Evolutionary conservation across 805 yeast genomes (phyloP), one percentile per base, ranked within the genome.

Genomic region (Myxozyma lipomycoides): DNA sequence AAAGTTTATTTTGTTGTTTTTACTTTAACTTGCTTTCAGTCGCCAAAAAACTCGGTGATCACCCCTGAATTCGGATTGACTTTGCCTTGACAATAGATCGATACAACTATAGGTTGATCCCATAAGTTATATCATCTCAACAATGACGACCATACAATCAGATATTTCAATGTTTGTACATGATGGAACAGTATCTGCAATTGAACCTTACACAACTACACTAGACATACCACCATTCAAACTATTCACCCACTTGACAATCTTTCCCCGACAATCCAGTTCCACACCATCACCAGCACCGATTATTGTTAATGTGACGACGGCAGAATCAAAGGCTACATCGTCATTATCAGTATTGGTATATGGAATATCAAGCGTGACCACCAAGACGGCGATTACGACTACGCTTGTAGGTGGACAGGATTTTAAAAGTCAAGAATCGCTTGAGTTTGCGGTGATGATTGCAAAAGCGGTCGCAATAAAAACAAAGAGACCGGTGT

Each of bases 381-480:
- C 55, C 5, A 28, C 36, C 2, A 26, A 4, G 9, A 3, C 43
- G 19, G 43, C 55, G 3, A 21, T 53, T 10, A 30, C 48, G 19
- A 50, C 58, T 10, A 50, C 55, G 2, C 22, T 53, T 12, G 19
- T 50, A n/a, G 58, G 58, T 18, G 58, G 49, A 3, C 48, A 46
- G 19, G 39, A 35, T 26, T 26, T 49, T 15, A 12, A 40, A 2
- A 26, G 41, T 2, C 46, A 46, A 17, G 56, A 55, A 7, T 24
- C 50, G 15, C 47, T 22, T 21, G 59, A 55, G 43, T 55, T 55
- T 25, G 59, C 59, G 28, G 35, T 39, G 7, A 18, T 56, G 18
- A 10, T 55, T 10, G 53, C 53, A 15, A 45, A 23, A 23, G 37
- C 32, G 17, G 28, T 49, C 4, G 59, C 56, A 5, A 39, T 12